These are phyloP conservation scores for Tilletia setariae DNA, from an alignment of 1,284 basidiomycete species.

Conservation along the genomic window DNA sequence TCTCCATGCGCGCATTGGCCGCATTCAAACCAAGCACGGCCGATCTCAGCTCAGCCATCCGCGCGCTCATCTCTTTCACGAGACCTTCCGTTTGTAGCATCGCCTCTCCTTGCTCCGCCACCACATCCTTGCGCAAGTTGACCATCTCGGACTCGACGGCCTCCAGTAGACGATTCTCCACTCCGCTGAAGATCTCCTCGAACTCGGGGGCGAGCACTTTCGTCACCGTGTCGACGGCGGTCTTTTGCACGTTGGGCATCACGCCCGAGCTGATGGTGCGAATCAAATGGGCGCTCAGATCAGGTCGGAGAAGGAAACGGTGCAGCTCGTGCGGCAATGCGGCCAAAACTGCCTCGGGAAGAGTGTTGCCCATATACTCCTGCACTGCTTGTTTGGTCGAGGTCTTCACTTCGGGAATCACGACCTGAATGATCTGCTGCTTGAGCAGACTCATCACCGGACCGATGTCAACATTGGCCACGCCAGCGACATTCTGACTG, in stretches of 20 bases:
- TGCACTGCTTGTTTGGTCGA: constrained; percentile 1
- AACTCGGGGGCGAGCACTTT: constrained; percentile 36
- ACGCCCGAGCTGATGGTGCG: constrained; percentile 30
- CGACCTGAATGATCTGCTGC: not conserved
- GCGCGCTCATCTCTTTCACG: constrained; percentile 13
- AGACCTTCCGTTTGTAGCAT: constrained; percentile 21
- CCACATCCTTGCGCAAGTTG: constrained; percentile 29
- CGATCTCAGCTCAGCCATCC: constrained; percentile 3
- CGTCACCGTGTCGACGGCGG: constrained; percentile 33
- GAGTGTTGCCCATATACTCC: constrained; percentile 3
- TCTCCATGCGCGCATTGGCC: constrained; percentile 16
- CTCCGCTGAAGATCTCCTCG: constrained; percentile 30
- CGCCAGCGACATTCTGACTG: not conserved
- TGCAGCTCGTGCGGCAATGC: constrained; percentile 25
- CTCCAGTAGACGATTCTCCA: constrained; percentile 23
- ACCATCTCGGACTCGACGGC: constrained; percentile 32
- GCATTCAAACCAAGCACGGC: constrained; percentile 9
- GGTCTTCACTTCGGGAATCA: not conserved
- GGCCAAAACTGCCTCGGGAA: not conserved
- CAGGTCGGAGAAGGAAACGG: constrained; percentile 26
- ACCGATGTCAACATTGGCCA: not conserved
- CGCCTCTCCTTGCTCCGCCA: constrained; percentile 27
- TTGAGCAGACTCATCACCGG: constrained; percentile 1
- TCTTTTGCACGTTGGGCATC: constrained; percentile 33
- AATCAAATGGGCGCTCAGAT: constrained; percentile 28